These are phyloP conservation scores for Colletotrichum eremochloae DNA, from an alignment of 2,329 filamentous ascomycete genomes.

Conservation along the genomic window DNA sequence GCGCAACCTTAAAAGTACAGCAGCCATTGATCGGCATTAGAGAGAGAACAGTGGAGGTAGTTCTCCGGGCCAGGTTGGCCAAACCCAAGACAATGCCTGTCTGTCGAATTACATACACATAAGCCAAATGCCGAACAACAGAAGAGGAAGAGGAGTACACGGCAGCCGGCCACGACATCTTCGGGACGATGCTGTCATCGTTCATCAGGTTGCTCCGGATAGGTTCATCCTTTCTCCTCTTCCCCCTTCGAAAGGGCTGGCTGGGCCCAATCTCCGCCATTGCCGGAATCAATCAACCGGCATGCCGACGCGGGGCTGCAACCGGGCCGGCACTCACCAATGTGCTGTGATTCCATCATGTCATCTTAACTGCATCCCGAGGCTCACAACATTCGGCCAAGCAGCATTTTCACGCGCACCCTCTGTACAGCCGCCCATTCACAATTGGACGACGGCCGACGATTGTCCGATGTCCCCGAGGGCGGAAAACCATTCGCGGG, in stretches of 20 bases:
- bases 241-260: neutral
- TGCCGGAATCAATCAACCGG: slow-evolving; percentile 16
- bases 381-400: neutral
- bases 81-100: neutral
- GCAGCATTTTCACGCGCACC: neutral
- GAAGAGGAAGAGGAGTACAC: neutral
- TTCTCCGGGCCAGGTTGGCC: neutral
- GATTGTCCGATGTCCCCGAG: slow-evolving; percentile 5
- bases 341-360: slow-evolving; percentile 22
- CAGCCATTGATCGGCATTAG: neutral
- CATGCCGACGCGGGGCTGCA: slow-evolving; percentile 34
- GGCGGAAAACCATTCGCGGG: slow-evolving; percentile 7
- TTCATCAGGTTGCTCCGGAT: neutral
- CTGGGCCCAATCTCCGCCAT: slow-evolving; percentile 10
- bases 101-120: neutral
- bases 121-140: neutral
- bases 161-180: neutral
- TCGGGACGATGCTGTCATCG: neutral
- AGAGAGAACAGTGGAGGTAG: neutral
- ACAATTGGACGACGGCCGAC: slow-evolving; percentile 15
- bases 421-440: neutral
- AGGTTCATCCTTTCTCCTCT: slow-evolving; percentile 1
- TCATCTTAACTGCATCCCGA: slow-evolving; percentile 15
- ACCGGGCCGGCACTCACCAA: slow-evolving; percentile 20
- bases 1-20: neutral